phyloP scores from a whole-genome alignment of 2,329 filamentous ascomycete species.

The Colletotrichum echinochloae region DNA sequence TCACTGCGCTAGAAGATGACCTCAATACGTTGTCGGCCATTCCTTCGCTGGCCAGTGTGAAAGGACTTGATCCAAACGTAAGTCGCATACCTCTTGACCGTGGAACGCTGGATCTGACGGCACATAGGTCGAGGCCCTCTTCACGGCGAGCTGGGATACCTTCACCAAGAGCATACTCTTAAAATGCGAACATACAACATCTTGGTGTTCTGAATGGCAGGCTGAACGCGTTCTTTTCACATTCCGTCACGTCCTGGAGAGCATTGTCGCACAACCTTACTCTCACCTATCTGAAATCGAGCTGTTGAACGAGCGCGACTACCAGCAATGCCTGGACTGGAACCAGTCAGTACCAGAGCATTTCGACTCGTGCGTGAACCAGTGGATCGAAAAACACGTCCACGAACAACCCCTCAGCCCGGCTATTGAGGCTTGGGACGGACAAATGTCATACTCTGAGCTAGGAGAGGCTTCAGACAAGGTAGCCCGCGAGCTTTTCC shows the following conservation, averaged over 20 bases:
- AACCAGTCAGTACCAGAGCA: constrained; percentile 6
- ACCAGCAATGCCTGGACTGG: constrained; percentile 18
- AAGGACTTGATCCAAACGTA: not conserved
- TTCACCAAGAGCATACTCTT: constrained; percentile 15
- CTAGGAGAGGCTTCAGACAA: constrained; percentile 42
- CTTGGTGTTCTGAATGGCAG: constrained; percentile 18
- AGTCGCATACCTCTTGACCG: not conserved
- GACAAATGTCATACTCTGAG: constrained; percentile 43
- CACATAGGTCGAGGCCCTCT: constrained; percentile 9
- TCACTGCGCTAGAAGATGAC: not conserved
- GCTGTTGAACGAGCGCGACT: constrained; percentile 15
- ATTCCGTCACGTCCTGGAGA: constrained; percentile 12
- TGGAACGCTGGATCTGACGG: not conserved
- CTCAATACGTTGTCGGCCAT: not conserved
- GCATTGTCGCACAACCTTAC: constrained; percentile 14
- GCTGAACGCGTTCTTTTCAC: constrained; percentile 13
- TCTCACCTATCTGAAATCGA: constrained; percentile 16
- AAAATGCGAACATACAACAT: constrained; percentile 12
- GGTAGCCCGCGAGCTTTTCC: constrained; percentile 36
- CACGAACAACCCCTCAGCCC: constrained; percentile 23
- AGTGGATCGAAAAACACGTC: constrained; percentile 13
- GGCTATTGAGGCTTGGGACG: constrained; percentile 45
- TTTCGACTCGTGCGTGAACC: not conserved
- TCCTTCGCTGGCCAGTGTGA: not conserved
- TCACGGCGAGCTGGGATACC: constrained; percentile 18